Evolutionary conservation across 2,329 filamentous ascomycete genomes (phyloP).

Genomic region (Pseudocercospora cruenta): DNA sequence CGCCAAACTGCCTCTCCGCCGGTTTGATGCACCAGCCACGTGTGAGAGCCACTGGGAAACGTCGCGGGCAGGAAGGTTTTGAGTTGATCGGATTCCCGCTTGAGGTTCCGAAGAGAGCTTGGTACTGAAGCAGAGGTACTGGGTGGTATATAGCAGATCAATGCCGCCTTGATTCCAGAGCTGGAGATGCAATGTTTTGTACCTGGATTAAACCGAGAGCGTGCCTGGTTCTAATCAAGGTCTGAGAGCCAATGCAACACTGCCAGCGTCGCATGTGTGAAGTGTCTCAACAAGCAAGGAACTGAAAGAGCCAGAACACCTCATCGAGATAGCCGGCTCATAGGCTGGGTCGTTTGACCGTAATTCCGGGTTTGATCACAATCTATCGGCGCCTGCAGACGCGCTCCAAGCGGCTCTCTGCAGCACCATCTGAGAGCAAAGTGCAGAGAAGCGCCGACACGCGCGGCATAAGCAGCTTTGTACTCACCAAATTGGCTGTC

Average conservation of each 20-base stretch:
- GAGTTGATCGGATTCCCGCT: neutral
- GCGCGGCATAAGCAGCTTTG: neutral
- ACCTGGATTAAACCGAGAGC: too few species aligned
- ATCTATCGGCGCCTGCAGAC: constrained; percentile 9
- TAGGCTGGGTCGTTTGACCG: constrained; percentile 7
- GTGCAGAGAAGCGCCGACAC: neutral
- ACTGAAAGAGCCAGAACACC: neutral
- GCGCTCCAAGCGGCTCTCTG: constrained; percentile 1
- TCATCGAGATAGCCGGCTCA: constrained; percentile 8
- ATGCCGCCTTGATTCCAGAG: neutral
- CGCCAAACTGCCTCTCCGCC: neutral
- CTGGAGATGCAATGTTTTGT: too few species aligned
- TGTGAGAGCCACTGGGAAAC: constrained; percentile 1
- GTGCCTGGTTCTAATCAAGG: neutral
- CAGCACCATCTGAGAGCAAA: neutral
- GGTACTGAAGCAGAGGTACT: neutral
- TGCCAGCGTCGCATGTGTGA: constrained; percentile 4
- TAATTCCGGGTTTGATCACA: neutral
- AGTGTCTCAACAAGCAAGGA: constrained; percentile 13
- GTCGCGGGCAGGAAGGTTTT: neutral
- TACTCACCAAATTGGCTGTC: neutral
- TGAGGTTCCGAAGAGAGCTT: neutral
- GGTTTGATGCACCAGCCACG: constrained; percentile 4
- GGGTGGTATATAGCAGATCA: neutral
- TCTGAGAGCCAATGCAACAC: neutral